Conservation (phyloP, 2,329 filamentous ascomycete species). For the Penicillium sp. region DNA sequence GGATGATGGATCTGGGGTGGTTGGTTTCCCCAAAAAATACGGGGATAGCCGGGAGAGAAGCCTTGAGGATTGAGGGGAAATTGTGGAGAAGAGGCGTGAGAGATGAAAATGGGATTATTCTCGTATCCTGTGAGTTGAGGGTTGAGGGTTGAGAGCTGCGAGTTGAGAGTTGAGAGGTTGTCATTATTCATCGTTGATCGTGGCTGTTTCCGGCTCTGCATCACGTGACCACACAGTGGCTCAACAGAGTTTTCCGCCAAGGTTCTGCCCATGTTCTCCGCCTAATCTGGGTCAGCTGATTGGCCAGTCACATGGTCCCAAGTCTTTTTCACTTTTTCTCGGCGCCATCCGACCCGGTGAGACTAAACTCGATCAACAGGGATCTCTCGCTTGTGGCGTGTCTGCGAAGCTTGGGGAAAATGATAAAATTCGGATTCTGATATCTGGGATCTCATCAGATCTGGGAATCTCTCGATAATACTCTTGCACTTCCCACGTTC, state of each 20-base stretch:
- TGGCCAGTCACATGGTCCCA: not conserved
- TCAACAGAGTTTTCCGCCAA: not conserved
- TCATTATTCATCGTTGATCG: no score
- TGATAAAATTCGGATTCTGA: not conserved
- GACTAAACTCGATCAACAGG: conserved; percentile 1
- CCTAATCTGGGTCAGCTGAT: not conserved
- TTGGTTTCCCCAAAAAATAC: conserved; percentile 5
- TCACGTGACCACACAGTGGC: not conserved
- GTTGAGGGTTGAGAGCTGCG: no score
- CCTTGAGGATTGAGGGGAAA: not conserved
- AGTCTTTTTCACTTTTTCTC: conserved; percentile 5
- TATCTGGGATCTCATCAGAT: not conserved
- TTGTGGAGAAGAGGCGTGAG: not conserved
- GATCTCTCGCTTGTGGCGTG: conserved; percentile 20
- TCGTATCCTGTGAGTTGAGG: not conserved
- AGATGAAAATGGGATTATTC: not conserved
- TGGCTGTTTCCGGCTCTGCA: not conserved
- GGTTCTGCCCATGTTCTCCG: not conserved
- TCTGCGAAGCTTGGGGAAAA: conserved; percentile 1
- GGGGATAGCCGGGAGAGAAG: not conserved
- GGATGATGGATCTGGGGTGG: not conserved
- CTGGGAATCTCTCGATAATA: not conserved
- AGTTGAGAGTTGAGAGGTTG: no score
- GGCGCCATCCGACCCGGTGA: not conserved
- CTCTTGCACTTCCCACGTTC: not conserved